A percentile compares a stretch with the other conserved stretches of the same genome.
These are phyloP conservation scores for Passalora sequoiae DNA, from an alignment of 2,329 filamentous ascomycete genomes.

Conservation along the genomic window DNA sequence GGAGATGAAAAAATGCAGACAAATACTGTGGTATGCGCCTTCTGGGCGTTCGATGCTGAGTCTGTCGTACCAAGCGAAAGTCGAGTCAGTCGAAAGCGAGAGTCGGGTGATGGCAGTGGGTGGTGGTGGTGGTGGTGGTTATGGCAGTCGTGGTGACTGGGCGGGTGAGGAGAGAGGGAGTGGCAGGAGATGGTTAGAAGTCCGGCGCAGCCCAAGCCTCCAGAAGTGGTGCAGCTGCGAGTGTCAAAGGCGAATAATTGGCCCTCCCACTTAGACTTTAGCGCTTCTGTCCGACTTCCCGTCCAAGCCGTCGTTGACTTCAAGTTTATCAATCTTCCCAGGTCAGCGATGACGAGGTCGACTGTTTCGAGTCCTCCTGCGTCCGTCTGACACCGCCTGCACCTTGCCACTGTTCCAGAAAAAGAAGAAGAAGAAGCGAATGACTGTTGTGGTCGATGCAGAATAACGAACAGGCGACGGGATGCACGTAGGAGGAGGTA, in stretches of 20 bases:
- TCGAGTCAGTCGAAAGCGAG: too few relatives aligned
- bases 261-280: neutral
- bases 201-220: neutral
- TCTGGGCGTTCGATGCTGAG: too few relatives aligned
- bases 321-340: neutral
- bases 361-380: constrained; percentile 2
- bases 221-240: too few relatives aligned
- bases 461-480: neutral
- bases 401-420: neutral
- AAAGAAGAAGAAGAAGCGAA: too few relatives aligned
- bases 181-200: constrained; percentile 1
- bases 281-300: neutral
- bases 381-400: neutral
- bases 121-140: neutral
- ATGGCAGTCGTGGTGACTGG: neutral
- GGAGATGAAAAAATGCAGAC: too few relatives aligned
- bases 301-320: neutral
- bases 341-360: neutral
- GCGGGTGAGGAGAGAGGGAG: neutral
- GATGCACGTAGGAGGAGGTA: neutral
- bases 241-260: neutral
- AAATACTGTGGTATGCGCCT: too few relatives aligned
- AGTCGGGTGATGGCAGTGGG: neutral
- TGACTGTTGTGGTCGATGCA: neutral
- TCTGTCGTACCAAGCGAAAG: too few relatives aligned